These are phyloP conservation scores for Bipolaris bicolor DNA, from an alignment of 2,329 filamentous ascomycete species.

Conservation along the genomic window DNA sequence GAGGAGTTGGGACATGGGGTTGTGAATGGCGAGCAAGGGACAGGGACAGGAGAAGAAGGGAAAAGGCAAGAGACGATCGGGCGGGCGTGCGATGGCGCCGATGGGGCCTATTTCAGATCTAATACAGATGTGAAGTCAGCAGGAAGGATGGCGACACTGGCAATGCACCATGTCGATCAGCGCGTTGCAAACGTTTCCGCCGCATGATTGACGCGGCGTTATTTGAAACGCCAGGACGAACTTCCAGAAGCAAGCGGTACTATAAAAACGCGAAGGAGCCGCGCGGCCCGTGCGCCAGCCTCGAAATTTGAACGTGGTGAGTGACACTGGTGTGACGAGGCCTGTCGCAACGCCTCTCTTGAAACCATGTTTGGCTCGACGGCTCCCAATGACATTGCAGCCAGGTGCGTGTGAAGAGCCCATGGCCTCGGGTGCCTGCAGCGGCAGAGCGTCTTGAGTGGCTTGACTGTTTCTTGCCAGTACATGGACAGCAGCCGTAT, in stretches of 20 bases:
- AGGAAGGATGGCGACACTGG: slow-evolving; percentile 10
- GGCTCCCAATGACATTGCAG: background rate
- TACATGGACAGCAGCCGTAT: too few relatives aligned
- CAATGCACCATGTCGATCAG: slow-evolving; percentile 11
- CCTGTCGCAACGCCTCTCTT: slow-evolving; percentile 15
- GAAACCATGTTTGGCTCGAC: slow-evolving; percentile 15
- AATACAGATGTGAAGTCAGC: slow-evolving; percentile 9
- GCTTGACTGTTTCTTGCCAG: slow-evolving; percentile 9
- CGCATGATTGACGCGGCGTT: slow-evolving; percentile 14
- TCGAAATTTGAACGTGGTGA: slow-evolving; percentile 2
- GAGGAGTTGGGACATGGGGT: slow-evolving; percentile 19
- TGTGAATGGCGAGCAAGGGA: slow-evolving; percentile 5
- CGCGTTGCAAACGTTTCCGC: slow-evolving; percentile 8
- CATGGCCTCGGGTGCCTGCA: slow-evolving; percentile 3
- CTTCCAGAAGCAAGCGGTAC: slow-evolving; percentile 12
- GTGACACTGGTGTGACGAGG: slow-evolving; percentile 15
- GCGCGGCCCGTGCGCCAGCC: slow-evolving; percentile 1
- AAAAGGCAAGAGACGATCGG: slow-evolving; percentile 4
- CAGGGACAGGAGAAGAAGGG: slow-evolving; percentile 2
- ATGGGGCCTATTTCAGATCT: slow-evolving; percentile 12
- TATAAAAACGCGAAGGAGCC: slow-evolving; percentile 7
- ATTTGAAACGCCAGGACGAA: slow-evolving; percentile 12
- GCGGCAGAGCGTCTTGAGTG: background rate
- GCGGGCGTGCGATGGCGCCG: background rate
- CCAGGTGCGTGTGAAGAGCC: background rate